These are phyloP conservation scores for Boletus rufocinnamomeus DNA, from an alignment of 768 basidiomycete genomes.

Conservation along the genomic window DNA sequence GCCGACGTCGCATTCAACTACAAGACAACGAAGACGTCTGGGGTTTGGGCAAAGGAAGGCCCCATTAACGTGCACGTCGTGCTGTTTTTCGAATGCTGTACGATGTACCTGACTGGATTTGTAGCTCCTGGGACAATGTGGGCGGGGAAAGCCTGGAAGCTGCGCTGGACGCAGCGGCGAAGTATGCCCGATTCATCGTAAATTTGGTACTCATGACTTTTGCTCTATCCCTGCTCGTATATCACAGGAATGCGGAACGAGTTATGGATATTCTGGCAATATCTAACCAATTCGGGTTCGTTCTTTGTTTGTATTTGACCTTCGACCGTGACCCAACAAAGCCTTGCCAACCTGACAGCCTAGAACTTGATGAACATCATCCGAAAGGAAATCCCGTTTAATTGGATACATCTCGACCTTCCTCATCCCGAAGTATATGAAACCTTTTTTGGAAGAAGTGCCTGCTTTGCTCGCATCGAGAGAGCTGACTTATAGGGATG, in stretches of 20 bases:
- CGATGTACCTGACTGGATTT: not conserved
- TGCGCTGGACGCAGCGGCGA: not conserved
- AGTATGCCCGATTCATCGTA: not conserved
- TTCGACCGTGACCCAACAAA: not conserved
- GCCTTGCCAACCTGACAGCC: not conserved
- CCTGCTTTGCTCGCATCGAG: slow-evolving; percentile 45
- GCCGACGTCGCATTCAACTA: not conserved
- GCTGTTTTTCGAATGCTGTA: not conserved
- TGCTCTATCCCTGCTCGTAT: not conserved
- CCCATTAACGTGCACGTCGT: not conserved
- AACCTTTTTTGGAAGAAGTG: slow-evolving; percentile 44
- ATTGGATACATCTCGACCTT: slow-evolving; percentile 43
- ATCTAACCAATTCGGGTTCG: not conserved
- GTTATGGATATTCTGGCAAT: not conserved
- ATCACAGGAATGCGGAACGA: not conserved
- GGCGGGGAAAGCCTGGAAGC: not conserved
- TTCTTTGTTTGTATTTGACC: not conserved
- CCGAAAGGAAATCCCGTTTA: slow-evolving; percentile 41
- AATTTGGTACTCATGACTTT: not conserved
- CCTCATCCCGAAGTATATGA: slow-evolving; percentile 36
- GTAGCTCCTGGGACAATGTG: not conserved
- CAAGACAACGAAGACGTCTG: not conserved
- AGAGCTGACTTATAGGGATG: slow-evolving; percentile 49
- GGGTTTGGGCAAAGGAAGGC: not conserved
- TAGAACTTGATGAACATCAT: slow-evolving; percentile 3